Evolutionary conservation across 2,329 filamentous ascomycete species (phyloP), one percentile per base, ranked within the genome.

Genomic region (Clonostachys rhizophaga): DNA sequence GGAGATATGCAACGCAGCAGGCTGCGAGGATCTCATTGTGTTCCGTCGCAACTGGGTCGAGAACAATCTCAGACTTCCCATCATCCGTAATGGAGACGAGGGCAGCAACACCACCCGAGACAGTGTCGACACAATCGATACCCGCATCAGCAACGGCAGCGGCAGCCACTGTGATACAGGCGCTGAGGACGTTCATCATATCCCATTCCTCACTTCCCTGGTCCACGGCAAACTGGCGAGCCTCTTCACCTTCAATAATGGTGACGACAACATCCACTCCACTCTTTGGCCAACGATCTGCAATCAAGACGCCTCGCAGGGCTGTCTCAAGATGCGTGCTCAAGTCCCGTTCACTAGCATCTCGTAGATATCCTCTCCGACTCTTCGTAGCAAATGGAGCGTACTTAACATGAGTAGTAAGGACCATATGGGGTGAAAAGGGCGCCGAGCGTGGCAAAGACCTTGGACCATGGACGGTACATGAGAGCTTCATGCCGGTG

Each of bases 211-310:
- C 83, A 49, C 83, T 78, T 9, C 70, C 74, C 55, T 71, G 67
- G 20, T 70, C 69, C 33, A 71, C 61, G 4, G 68, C 69, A 42
- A 66, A 65, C 63, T 66, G 79, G 63, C 63, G 78, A 68, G 92
- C 87, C 62, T 96, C 89, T 60, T 97, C 94, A 4, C 90, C 92
- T 69, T 99, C 94, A 16, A 99, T 75, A 43, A 99, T 84, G 1
- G 91, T 96, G 43, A 99, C 83, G 16, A 96, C 86, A 39, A 99
- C 85, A 63, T 99, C 94, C n/a, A 96, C 85, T 41, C 90, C 91
- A 64, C 90, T 96, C 74, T 99, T 99, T n/a, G 94, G 94, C 89
- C 92, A 99, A 49, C 92, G 78, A 63, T 96, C 91, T 13, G 90
- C 91, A 60, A 97, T 92, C 44, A 97, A 84, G 8, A 90, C 88